A percentile compares a stretch with the other conserved stretches of the same genome.
These are phyloP conservation scores for Cardamine resedifolia DNA, from an alignment of 345 rosid species.

Conservation along the genomic window DNA sequence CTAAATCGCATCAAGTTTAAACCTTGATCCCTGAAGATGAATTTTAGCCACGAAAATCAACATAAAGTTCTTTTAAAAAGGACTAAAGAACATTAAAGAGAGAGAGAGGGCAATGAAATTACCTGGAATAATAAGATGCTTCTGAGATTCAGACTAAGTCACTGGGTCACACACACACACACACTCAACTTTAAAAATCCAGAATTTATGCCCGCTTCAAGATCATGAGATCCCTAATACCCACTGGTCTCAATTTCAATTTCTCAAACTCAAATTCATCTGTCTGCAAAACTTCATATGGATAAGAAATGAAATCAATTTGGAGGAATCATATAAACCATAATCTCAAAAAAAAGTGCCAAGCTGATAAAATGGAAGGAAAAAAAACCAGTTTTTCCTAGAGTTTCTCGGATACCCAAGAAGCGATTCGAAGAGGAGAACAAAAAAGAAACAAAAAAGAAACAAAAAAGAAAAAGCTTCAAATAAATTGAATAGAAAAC, in stretches of 20 bases:
- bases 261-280: slow-evolving; percentile 15
- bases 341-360: slow-evolving; percentile 5
- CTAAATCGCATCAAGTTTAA: slow-evolving; percentile 27
- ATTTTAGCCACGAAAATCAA: not conserved
- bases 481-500: not conserved
- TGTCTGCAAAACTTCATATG: not conserved
- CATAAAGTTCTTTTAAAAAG: not conserved
- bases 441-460: not conserved
- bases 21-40: slow-evolving; percentile 14
- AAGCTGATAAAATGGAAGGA: not conserved
- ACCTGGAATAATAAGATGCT: slow-evolving; percentile 23
- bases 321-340: slow-evolving; percentile 4
- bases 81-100: not conserved
- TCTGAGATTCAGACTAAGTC: slow-evolving; percentile 23
- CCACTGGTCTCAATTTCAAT: slow-evolving; percentile 2
- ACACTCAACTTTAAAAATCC: slow-evolving; percentile 25
- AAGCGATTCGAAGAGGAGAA: slow-evolving; percentile 3
- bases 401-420: slow-evolving; percentile 13
- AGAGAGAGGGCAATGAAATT: not conserved
- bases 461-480: not conserved
- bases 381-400: not conserved
- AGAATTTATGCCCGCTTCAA: not conserved
- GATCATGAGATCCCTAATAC: slow-evolving; percentile 21
- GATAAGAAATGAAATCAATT: slow-evolving; percentile 23
- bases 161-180: slow-evolving; percentile 33